Base-by-base conservation (phyloP, 2,329 filamentous ascomycete species). In the Fulvia fulva region DNA sequence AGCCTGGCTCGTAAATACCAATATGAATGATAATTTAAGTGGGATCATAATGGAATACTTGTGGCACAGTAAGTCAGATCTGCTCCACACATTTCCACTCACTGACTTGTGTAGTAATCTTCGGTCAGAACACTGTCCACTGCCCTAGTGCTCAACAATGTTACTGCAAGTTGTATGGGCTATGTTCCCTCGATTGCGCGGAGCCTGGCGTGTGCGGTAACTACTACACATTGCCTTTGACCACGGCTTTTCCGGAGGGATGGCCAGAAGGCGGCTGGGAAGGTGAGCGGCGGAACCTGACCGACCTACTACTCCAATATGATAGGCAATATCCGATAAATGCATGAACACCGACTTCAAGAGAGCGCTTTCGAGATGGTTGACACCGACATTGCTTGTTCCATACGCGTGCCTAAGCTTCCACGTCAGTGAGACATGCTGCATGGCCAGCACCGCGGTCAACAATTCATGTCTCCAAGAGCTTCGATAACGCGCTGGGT, bases 151-250 rank as follows among this genome's bases (percentile, higher is more conserved):
- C 83, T 1, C 72, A 77, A 47, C 80, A 83, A 8, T 89, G 86
- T 68, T 88, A 88, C 70, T 89, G 87, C 73, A 82, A 85, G 43
- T 78, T 84, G 16, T 89, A 85, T 65, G 86, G 86, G 0, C 65
- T 86, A 25, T 89, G 87, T 70, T 64, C 78, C 55, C 63, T 83
- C 16, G 64, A 73, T 0, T 78, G 76, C 49, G 63, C 66, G 12
- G 70, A 75, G 1, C 68, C 74, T 19, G 74, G 77, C 22, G 76
- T 75, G 25, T 88, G 86, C 66, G 73, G 79, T 3, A 78, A 78
- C 2, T 80, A 83, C 57, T 89, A 88, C 67, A 75, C 74, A 2
- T 75, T 88, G 6, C 86, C 86, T 2, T 79, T 77, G 0, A 86
- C 73, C 62, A 78, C 83, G 0, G 79, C 75, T 1, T 72, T 88